These are phyloP conservation scores for Arachis hypogaea DNA, from an alignment of 306 rosid genomes.

Conservation along the genomic window DNA sequence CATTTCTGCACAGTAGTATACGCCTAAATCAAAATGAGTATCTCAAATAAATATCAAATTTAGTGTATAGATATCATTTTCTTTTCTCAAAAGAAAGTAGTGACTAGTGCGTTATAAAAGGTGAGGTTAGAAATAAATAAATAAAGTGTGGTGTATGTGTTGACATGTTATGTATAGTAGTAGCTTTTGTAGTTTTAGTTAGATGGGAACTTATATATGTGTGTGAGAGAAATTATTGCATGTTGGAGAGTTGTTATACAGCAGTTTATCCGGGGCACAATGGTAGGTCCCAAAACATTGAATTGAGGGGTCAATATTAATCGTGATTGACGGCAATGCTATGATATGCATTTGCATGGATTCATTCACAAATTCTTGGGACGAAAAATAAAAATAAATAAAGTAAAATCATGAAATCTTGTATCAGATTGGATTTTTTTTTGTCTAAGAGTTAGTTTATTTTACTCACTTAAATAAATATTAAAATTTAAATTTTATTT, in stretches of 20 bases:
- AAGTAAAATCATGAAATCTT: too few relatives aligned
- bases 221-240: not conserved
- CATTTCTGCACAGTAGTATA: too few relatives aligned
- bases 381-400: too few relatives aligned
- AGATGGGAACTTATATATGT: not conserved
- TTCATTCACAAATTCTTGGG: slow-evolving; percentile 8
- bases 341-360: slow-evolving; percentile 5
- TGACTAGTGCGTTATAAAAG: not conserved
- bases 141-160: not conserved
- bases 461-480: too few relatives aligned
- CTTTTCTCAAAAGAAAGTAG: not conserved
- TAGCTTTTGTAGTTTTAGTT: not conserved
- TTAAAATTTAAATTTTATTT: too few relatives aligned
- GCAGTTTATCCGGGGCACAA: not conserved
- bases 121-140: not conserved
- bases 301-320: slow-evolving; percentile 14
- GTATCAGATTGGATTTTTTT: too few relatives aligned
- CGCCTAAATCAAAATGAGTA: too few relatives aligned
- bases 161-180: not conserved
- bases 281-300: slow-evolving; percentile 8
- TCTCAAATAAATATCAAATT: too few relatives aligned
- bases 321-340: slow-evolving; percentile 40
- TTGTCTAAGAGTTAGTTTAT: too few relatives aligned
- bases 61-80: too few relatives aligned
- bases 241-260: not conserved